Conservation (phyloP, 2,329 filamentous ascomycete species). For the Colletotrichum cuscutae region DNA sequence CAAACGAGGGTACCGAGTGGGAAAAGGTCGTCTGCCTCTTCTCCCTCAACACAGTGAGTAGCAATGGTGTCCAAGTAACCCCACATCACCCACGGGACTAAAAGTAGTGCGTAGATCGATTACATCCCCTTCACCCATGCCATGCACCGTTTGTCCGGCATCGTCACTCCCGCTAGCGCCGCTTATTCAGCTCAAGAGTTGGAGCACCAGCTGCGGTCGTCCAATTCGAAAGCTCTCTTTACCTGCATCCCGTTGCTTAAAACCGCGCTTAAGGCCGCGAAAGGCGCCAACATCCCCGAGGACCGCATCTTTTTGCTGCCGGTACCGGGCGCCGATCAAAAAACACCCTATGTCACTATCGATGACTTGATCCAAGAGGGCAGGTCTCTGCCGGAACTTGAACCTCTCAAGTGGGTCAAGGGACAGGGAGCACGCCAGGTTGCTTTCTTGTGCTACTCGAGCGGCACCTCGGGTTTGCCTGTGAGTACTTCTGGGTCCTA, state of each 20-base stretch:
- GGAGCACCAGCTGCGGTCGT: conserved; percentile 77
- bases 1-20: conserved; percentile 79
- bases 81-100: background rate
- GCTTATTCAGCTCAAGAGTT: conserved; percentile 77
- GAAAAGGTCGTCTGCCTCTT: conserved; percentile 83
- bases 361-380: conserved; percentile 74
- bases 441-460: conserved; percentile 83
- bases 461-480: conserved; percentile 81
- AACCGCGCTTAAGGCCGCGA: conserved; percentile 70
- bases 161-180: conserved; percentile 80
- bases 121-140: conserved; percentile 79
- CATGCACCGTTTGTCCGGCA: conserved; percentile 78
- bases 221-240: conserved; percentile 75
- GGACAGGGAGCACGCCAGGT: conserved; percentile 75
- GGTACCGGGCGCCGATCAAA: conserved; percentile 66
- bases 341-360: conserved; percentile 69
- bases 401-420: conserved; percentile 67
- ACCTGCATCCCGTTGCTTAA: conserved; percentile 74
- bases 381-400: conserved; percentile 59
- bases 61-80: background rate
- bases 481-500: conserved; percentile 52
- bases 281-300: conserved; percentile 68
- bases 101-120: conserved; percentile 69
- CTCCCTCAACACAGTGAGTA: conserved; percentile 79
- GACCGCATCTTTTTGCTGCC: conserved; percentile 76